A percentile compares a stretch with the other conserved stretches of the same genome.
Conservation (phyloP, 805 yeast species). For the Deakozyma indianensis region DNA sequence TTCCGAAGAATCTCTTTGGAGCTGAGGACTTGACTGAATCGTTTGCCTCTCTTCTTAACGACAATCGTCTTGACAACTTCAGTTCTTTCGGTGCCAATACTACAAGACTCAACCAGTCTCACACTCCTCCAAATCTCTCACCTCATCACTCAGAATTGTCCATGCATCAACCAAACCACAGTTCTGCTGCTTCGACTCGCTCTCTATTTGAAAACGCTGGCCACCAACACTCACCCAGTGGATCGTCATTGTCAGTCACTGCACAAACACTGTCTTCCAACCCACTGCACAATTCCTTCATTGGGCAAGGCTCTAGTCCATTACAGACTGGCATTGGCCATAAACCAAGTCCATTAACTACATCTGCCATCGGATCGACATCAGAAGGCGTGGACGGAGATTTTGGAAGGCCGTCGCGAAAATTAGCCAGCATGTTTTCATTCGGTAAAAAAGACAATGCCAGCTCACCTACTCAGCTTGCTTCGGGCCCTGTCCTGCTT, state of each 20-base stretch:
- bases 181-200: neutral
- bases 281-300: neutral
- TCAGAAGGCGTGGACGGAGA: neutral
- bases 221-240: neutral
- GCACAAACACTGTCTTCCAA: neutral
- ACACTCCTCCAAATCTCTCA: neutral
- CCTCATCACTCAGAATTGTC: neutral
- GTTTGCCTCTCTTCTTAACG: conserved; percentile 6
- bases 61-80: neutral
- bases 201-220: neutral
- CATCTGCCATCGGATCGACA: neutral
- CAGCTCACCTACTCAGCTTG: neutral
- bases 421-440: neutral
- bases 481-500: neutral
- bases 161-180: neutral
- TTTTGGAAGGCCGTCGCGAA: neutral
- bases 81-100: neutral
- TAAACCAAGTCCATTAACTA: neutral
- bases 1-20: conserved; percentile 23
- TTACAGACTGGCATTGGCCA: neutral
- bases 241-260: neutral
- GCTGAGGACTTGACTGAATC: conserved; percentile 15
- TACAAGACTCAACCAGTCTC: neutral
- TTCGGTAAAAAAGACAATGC: neutral
- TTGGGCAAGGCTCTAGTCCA: neutral